Percentiles rank a stretch among this genome's conserved stretches.
Conservation (phyloP, 441 rosid species). For the Brassica hybrid region DNA sequence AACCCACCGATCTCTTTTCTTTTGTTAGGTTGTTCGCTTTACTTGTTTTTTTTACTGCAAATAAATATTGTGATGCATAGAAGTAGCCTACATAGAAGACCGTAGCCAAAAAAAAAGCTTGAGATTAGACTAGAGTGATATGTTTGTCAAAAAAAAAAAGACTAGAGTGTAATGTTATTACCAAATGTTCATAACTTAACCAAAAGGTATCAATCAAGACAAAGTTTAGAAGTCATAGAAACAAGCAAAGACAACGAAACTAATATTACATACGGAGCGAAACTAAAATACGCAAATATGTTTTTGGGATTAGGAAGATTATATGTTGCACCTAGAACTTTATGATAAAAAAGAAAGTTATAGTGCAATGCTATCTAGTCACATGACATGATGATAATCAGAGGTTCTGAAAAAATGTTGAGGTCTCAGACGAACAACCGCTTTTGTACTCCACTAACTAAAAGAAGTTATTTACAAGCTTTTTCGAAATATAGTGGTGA, state of each 20-base stretch:
- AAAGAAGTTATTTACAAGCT: background rate
- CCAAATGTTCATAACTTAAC: background rate
- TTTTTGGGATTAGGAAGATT: background rate
- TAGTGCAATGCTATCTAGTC: background rate
- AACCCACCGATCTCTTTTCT: background rate
- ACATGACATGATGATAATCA: conserved; percentile 1
- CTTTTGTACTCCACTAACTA: conserved; percentile 1
- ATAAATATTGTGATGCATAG: background rate
- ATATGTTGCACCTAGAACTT: background rate
- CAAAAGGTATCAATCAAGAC: background rate
- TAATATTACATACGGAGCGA: background rate
- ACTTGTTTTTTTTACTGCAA: background rate
- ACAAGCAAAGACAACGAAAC: background rate
- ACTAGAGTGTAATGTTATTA: background rate
- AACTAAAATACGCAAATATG: background rate
- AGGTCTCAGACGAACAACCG: conserved; percentile 1
- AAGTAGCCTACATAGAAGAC: background rate
- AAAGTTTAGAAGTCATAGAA: background rate
- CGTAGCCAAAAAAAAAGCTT: background rate
- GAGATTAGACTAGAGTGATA: background rate
- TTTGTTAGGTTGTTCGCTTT: background rate
- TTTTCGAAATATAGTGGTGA: background rate
- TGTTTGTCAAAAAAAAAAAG: no score
- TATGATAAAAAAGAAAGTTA: background rate
- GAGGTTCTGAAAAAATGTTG: background rate